Evolutionary conservation across 176 grass and related monocot species (phyloP).

Genomic region (Pontederia paniculata): DNA sequence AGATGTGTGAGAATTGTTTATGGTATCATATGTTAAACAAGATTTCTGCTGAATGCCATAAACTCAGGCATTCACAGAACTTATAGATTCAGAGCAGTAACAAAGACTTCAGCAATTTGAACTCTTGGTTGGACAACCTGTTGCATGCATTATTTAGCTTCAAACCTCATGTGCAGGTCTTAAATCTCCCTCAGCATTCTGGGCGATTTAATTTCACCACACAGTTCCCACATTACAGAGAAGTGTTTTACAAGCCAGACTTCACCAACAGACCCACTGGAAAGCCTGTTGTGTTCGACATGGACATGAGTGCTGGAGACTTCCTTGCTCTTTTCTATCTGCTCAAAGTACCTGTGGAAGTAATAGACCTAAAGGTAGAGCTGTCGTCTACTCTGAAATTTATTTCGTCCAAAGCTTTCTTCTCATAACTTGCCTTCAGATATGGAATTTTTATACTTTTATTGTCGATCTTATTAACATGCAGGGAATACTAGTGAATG

Average conservation of each 20-base stretch:
- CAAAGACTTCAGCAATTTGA: too few species aligned
- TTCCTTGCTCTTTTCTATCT: slow-evolving; percentile 60
- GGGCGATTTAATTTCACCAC: slow-evolving; percentile 44
- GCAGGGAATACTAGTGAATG: slow-evolving; percentile 55
- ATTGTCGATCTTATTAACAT: not conserved
- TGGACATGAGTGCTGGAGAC: slow-evolving; percentile 87
- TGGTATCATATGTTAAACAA: too few species aligned
- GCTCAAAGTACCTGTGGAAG: slow-evolving; percentile 54
- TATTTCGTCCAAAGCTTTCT: too few species aligned
- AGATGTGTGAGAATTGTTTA: too few species aligned
- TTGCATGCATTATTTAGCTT: not conserved
- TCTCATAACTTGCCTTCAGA: too few species aligned
- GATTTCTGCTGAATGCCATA: too few species aligned
- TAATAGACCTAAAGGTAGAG: slow-evolving; percentile 55
- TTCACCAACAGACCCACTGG: slow-evolving; percentile 29
- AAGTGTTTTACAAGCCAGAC: slow-evolving; percentile 35
- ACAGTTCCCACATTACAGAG: slow-evolving; percentile 51
- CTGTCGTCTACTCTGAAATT: not conserved
- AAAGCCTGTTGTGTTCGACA: slow-evolving; percentile 49
- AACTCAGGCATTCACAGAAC: too few species aligned
- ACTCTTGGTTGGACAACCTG: too few species aligned
- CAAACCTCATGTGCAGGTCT: slow-evolving; percentile 20
- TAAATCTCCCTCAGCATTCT: slow-evolving; percentile 44
- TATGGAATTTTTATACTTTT: not conserved
- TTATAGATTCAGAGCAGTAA: too few species aligned